Conservation (phyloP, 352 stramenopile species). For the Phytophthora uliginosa region DNA sequence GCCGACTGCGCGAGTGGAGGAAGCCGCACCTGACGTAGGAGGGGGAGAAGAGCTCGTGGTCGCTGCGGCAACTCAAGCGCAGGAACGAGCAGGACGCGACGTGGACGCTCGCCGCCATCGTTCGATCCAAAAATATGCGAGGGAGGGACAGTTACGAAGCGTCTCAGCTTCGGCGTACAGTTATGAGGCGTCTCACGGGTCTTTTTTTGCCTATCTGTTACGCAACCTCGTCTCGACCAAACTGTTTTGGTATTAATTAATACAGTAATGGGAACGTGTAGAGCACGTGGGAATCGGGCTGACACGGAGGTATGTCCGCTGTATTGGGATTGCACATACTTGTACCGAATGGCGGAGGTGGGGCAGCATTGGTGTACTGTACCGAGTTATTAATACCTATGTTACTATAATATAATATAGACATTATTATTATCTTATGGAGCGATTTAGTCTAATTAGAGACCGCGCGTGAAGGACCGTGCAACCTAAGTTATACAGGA, state of each 20-base stretch:
- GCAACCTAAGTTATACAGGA: background rate
- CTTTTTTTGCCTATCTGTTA: background rate
- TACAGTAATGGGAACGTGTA: too few relatives aligned
- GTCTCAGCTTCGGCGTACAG: background rate
- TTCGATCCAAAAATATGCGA: background rate
- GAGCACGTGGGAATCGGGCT: too few relatives aligned
- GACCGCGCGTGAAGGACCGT: too few relatives aligned
- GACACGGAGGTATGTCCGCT: too few relatives aligned
- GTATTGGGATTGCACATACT: too few relatives aligned
- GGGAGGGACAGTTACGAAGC: background rate
- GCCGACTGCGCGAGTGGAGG: background rate
- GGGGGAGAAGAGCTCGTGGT: conserved; percentile 21
- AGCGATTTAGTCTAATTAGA: too few relatives aligned
- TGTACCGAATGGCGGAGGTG: too few relatives aligned
- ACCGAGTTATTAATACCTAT: too few relatives aligned
- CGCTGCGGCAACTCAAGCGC: conserved; percentile 12
- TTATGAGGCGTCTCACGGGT: background rate
- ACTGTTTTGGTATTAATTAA: too few relatives aligned
- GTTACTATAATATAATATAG: too few relatives aligned
- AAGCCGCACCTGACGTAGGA: conserved; percentile 26
- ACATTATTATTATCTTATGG: too few relatives aligned
- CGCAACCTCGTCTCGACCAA: background rate
- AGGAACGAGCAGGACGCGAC: conserved; percentile 23
- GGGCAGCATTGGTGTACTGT: too few relatives aligned
- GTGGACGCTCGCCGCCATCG: conserved; percentile 10